These are phyloP conservation scores for Pestalotiopsis sp. DNA, from an alignment of 2,329 filamentous ascomycete species.

Conservation along the genomic window DNA sequence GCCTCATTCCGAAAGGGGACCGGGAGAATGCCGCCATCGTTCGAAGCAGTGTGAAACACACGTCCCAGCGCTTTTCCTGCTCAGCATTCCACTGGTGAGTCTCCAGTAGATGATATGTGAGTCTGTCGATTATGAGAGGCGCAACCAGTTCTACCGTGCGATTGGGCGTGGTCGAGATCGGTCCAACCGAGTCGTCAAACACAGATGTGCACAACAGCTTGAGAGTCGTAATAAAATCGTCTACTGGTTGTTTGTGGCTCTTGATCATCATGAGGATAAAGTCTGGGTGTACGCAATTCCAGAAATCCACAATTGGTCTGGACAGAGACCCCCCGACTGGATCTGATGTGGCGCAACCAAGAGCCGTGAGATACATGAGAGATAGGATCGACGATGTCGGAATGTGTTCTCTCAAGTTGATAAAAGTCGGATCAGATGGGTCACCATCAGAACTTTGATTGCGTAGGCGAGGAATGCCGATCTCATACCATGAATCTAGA, in stretches of 20 bases:
- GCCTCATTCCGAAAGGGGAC: constrained; percentile 62
- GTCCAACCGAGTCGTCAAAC: constrained; percentile 65
- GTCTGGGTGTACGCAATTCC: constrained; percentile 67
- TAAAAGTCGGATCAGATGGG: constrained; percentile 42
- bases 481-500: constrained; percentile 60
- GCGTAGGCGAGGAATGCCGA: constrained; percentile 58
- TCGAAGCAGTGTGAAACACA: constrained; percentile 50
- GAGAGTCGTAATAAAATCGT: constrained; percentile 66
- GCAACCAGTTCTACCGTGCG: constrained; percentile 46
- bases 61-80: constrained; percentile 39
- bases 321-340: constrained; percentile 20
- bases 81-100: constrained; percentile 46
- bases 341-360: constrained; percentile 54
- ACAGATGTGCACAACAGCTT: constrained; percentile 68
- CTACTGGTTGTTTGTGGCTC: constrained; percentile 65
- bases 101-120: constrained; percentile 65
- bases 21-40: constrained; percentile 62
- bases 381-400: constrained; percentile 65
- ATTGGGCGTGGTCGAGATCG: constrained; percentile 48
- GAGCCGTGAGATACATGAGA: constrained; percentile 64
- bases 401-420: constrained; percentile 55
- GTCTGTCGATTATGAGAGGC: constrained; percentile 57
- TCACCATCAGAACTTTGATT: constrained; percentile 45
- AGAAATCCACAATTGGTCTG: constrained; percentile 54
- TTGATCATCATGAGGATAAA: constrained; percentile 66